Evolutionary conservation across 208 protist genomes (phyloP).

Genomic region (Crithidia brevicula): DNA sequence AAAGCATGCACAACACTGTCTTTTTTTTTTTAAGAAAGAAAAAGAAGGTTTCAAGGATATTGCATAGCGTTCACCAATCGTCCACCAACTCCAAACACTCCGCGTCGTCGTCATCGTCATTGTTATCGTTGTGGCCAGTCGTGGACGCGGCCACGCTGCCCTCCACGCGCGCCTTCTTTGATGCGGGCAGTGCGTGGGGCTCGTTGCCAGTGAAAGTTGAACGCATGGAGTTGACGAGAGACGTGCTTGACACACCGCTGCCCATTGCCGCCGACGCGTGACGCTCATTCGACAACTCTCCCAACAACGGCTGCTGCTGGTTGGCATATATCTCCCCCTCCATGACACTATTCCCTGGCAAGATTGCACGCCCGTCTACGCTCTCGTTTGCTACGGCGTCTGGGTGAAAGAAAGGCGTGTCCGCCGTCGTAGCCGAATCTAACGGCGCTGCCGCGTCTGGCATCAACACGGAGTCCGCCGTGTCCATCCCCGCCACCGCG

Average conservation of each 20-base stretch:
- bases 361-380: too few species aligned
- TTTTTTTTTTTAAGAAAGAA: too few species aligned
- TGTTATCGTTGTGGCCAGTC: neutral
- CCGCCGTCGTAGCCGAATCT: neutral
- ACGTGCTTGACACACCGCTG: neutral
- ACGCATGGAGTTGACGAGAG: neutral
- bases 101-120: slow-evolving; percentile 51
- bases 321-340: too few species aligned
- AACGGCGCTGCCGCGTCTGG: neutral
- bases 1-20: too few species aligned
- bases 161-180: slow-evolving; percentile 4
- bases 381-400: neutral
- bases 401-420: neutral
- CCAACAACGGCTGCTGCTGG: neutral
- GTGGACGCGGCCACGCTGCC: too few species aligned
- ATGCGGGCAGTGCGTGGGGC: neutral
- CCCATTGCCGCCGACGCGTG: neutral
- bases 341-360: neutral
- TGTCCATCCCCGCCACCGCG: neutral
- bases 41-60: neutral
- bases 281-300: neutral
- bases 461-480: neutral
- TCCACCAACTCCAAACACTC: slow-evolving; percentile 77
- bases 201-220: neutral
- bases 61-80: too few species aligned